Evolutionary conservation across 73 alveolate species (phyloP), one percentile per base, ranked within the genome.

Genomic region (Paramecium sexaurelia): DNA sequence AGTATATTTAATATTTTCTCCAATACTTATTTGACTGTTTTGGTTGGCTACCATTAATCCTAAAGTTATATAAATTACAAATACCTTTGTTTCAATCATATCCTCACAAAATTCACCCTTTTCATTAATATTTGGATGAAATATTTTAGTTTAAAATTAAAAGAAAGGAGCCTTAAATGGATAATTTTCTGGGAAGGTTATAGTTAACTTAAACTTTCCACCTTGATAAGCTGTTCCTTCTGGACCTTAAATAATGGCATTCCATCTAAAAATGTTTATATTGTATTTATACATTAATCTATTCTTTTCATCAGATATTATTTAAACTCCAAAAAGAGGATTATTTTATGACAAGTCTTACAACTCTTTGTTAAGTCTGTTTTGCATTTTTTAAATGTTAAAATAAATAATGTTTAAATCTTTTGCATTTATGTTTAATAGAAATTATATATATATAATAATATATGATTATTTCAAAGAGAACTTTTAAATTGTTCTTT

Each of bases 161-260:
- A 83, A 86, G 35, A 92, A 92, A 7, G 96, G 96, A 26, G 95
- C 92, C 71, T 91, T 87, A 75, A 93, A 93, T 39, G 96, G 96
- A 84, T 93, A 93, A 67, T 91, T 93, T 17, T 91, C 94, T 66
- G 96, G 96, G 75, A 93, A 55, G 36, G 45, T 82, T 27, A 91
- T 36, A n/a, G 41, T 7, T 19, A 93, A 35, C 22, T 61, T 91
- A 90, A 93, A 93, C 43, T 93, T 93, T 83, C 95, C 95, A 17
- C 93, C 95, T 17, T 15, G 7, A 91, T 93, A 93, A 55, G 91
- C 92, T 17, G 95, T 85, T 32, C 85, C 91, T 41, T 33, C 93
- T 32, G 96, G 96, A 3, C 95, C 95, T 26, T 68, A 20, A 47
- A 93, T 35, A 10, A 51, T 75, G 39, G 87, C 95, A n/a, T 29